These are phyloP conservation scores for Ascochyta fabae DNA, from an alignment of 2,329 filamentous ascomycete species.

Conservation along the genomic window DNA sequence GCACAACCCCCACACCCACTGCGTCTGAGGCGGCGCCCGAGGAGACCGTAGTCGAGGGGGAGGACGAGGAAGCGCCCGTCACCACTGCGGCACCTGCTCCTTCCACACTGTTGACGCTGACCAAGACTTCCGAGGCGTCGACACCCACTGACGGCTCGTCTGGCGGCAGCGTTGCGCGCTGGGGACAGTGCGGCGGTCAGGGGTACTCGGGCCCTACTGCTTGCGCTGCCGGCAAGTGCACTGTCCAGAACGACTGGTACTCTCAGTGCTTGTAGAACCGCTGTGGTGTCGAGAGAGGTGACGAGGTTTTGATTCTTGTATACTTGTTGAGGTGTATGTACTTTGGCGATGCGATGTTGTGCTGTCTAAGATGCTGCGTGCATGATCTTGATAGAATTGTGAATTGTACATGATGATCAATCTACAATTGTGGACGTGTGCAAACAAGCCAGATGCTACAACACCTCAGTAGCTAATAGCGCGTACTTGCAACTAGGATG, in stretches of 20 bases:
- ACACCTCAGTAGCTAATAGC: no score
- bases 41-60: not conserved
- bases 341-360: not conserved
- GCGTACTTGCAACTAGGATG: no score
- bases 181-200: slow-evolving; percentile 51
- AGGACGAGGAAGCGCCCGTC: not conserved
- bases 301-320: not conserved
- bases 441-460: no score
- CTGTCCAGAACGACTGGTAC: slow-evolving; percentile 50
- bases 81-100: not conserved
- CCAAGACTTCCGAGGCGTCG: slow-evolving; percentile 6
- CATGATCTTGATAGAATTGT: no score
- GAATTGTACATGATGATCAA: no score
- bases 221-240: slow-evolving; percentile 50
- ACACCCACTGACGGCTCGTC: slow-evolving; percentile 6
- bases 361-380: no score
- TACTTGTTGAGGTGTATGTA: not conserved
- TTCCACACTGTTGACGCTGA: slow-evolving; percentile 8
- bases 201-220: slow-evolving; percentile 47
- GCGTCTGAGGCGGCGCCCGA: not conserved
- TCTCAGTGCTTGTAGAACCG: slow-evolving; percentile 45
- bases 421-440: no score
- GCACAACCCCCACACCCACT: not conserved
- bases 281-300: not conserved
- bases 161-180: slow-evolving; percentile 20